phyloP scores from a whole-genome alignment of 2,329 filamentous ascomycete genomes.

The Cytospora paraplurivora region DNA sequence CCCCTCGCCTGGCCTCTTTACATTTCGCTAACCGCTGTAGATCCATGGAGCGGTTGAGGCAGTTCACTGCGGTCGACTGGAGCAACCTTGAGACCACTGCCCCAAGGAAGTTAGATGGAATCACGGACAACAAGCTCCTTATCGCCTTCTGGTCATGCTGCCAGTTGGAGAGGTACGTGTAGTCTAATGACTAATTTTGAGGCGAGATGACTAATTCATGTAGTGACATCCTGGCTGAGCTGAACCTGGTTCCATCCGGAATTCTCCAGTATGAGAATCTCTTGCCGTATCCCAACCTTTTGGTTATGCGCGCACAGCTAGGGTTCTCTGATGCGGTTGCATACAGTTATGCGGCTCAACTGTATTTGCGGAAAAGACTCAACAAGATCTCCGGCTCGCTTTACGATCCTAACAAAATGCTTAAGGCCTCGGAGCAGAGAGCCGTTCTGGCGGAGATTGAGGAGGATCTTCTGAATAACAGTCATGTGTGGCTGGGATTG shows the following conservation, averaged over 20 bases:
- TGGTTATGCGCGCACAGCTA: slow-evolving; percentile 44
- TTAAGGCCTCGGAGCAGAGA: slow-evolving; percentile 32
- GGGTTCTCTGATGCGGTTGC: slow-evolving; percentile 53
- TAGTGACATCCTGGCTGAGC: slow-evolving; percentile 88
- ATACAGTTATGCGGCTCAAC: slow-evolving; percentile 63
- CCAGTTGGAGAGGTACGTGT: slow-evolving; percentile 78
- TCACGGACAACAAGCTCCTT: slow-evolving; percentile 65
- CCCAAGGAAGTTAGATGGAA: slow-evolving; percentile 34
- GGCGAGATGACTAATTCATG: slow-evolving; percentile 29
- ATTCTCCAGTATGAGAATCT: slow-evolving; percentile 63
- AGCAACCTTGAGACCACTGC: not conserved
- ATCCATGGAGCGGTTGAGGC: slow-evolving; percentile 50
- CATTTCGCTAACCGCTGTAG: slow-evolving; percentile 35
- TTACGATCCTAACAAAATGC: slow-evolving; percentile 48
- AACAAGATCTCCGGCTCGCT: slow-evolving; percentile 64
- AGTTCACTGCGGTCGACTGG: not conserved
- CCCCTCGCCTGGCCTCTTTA: slow-evolving; percentile 5
- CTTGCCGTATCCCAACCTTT: slow-evolving; percentile 67
- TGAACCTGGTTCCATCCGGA: slow-evolving; percentile 64
- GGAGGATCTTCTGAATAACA: slow-evolving; percentile 26
- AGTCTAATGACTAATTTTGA: slow-evolving; percentile 3
- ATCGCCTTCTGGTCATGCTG: slow-evolving; percentile 92
- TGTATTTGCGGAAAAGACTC: slow-evolving; percentile 65
- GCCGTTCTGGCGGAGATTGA: slow-evolving; percentile 43
- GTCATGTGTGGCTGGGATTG: slow-evolving; percentile 50